These are phyloP conservation scores for Yamadazyma paraphyllophila DNA, from an alignment of 805 yeast genomes.

Conservation along the genomic window DNA sequence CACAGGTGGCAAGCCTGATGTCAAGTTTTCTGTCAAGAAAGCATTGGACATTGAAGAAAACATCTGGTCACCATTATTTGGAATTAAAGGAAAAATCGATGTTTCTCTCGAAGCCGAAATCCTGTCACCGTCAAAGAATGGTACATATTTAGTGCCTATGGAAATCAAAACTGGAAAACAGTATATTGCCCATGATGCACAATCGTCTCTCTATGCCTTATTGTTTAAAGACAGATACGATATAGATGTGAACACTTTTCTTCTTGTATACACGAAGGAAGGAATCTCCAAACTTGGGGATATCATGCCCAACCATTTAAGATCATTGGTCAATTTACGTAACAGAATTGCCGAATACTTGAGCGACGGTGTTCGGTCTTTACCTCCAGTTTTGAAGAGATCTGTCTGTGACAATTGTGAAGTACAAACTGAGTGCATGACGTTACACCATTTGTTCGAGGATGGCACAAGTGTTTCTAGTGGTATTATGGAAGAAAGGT, in stretches of 20 bases:
- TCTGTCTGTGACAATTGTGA: constrained; percentile 64
- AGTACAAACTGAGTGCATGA: constrained; percentile 59
- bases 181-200: constrained; percentile 74
- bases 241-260: constrained; percentile 58
- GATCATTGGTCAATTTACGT: constrained; percentile 67
- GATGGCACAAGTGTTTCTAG: constrained; percentile 52
- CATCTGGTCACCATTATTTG: constrained; percentile 88
- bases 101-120: constrained; percentile 70
- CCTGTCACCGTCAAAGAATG: constrained; percentile 19
- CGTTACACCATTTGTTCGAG: constrained; percentile 57
- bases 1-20: constrained; percentile 26
- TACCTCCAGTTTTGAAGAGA: constrained; percentile 55
- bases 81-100: constrained; percentile 86
- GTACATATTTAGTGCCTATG: constrained; percentile 62
- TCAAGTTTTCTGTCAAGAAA: constrained; percentile 54
- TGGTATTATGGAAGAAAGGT: constrained; percentile 51
- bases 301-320: constrained; percentile 53
- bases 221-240: constrained; percentile 78
- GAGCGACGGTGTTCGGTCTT: constrained; percentile 45
- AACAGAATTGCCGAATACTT: constrained; percentile 64
- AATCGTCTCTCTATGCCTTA: constrained; percentile 77
- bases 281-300: constrained; percentile 55
- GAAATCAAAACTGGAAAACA: constrained; percentile 87
- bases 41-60: constrained; percentile 86
- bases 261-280: constrained; percentile 72